Conservation (phyloP, 345 rosid species). For the Euphorbia peplus region DNA sequence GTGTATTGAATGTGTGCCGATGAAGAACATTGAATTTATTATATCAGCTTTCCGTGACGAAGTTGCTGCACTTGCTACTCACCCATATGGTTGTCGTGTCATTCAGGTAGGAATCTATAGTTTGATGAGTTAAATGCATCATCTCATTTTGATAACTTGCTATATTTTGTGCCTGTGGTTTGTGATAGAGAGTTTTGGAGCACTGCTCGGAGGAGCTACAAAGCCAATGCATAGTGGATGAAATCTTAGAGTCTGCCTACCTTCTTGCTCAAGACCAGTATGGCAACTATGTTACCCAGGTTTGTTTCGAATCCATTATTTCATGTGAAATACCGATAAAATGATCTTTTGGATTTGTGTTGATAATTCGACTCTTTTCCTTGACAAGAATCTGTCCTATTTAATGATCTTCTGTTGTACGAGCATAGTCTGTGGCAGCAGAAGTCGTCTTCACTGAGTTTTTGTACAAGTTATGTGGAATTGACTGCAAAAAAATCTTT, state of each 20-base stretch:
- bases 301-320: constrained; percentile 18
- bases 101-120: constrained; percentile 57
- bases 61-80: constrained; percentile 79
- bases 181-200: constrained; percentile 83
- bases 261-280: constrained; percentile 92
- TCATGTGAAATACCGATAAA: not conserved
- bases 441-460: not conserved
- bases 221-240: constrained; percentile 79
- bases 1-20: constrained; percentile 83
- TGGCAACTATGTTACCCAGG: constrained; percentile 99
- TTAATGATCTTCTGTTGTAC: not conserved
- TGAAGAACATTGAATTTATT: constrained; percentile 69
- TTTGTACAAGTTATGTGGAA: not conserved
- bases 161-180: constrained; percentile 18
- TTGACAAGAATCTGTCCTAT: not conserved
- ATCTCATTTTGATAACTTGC: not conserved
- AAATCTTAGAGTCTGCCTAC: constrained; percentile 76
- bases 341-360: not conserved
- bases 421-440: not conserved
- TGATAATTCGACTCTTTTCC: not conserved
- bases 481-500: not conserved
- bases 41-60: constrained; percentile 82
- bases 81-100: constrained; percentile 99
- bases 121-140: constrained; percentile 8
- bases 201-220: constrained; percentile 75